A percentile compares a stretch with the other conserved stretches of the same genome.
Evolutionary conservation across 805 yeast genomes (phyloP).

Genomic region (Wickerhamiella qilinensis): DNA sequence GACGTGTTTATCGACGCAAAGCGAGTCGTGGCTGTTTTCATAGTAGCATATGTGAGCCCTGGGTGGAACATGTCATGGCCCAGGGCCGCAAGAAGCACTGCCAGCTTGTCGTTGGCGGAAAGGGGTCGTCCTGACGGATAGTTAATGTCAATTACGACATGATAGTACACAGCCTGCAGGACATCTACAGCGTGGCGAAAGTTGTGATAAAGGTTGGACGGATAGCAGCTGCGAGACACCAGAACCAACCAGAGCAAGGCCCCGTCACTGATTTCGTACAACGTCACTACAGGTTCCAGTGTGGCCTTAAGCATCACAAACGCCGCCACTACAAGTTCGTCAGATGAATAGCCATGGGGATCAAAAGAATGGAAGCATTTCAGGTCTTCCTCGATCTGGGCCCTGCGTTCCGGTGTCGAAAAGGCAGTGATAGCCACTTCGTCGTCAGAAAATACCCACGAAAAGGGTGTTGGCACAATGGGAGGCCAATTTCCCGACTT

Average conservation of each 20-base stretch:
- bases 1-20: constrained; percentile 46
- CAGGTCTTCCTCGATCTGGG: not conserved
- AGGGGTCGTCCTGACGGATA: constrained; percentile 3
- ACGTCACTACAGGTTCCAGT: constrained; percentile 29
- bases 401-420: not conserved
- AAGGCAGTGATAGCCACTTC: not conserved
- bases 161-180: constrained; percentile 66
- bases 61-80: constrained; percentile 98
- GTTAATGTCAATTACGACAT: constrained; percentile 16
- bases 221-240: constrained; percentile 61
- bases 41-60: constrained; percentile 72
- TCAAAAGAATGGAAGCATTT: constrained; percentile 41
- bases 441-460: not conserved
- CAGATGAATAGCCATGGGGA: constrained; percentile 46
- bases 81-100: constrained; percentile 61
- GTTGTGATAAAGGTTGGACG: constrained; percentile 80
- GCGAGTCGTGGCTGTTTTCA: constrained; percentile 43
- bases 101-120: constrained; percentile 32
- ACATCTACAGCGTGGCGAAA: constrained; percentile 95
- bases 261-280: constrained; percentile 22
- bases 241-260: constrained; percentile 40
- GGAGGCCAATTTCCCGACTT: not conserved
- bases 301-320: constrained; percentile 35
- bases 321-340: constrained; percentile 50
- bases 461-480: not conserved